Conservation (phyloP, 148 eudicot genomes). For the Rhododendron vialii region DNA sequence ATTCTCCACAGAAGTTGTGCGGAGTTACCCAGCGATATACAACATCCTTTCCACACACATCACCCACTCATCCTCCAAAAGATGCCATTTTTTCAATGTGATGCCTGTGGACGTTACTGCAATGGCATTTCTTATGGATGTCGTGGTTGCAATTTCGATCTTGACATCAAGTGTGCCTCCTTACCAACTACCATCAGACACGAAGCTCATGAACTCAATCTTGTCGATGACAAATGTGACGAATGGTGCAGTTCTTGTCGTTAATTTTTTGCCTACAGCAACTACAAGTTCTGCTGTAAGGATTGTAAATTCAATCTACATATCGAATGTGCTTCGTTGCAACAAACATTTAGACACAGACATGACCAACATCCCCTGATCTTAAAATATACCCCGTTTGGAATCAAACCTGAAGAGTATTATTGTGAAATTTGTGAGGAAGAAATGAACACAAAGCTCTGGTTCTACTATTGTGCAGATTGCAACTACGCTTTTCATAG, state of each 20-base stretch:
- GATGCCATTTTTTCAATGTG: neutral
- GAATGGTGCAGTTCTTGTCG: neutral
- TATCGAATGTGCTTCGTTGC: neutral
- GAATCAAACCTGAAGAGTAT: neutral
- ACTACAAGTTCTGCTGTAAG: neutral
- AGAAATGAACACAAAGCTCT: neutral
- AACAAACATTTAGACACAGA: neutral
- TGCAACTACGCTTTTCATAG: neutral
- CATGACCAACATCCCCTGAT: neutral
- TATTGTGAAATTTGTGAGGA: conserved; percentile 1
- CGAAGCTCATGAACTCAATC: neutral
- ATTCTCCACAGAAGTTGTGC: neutral
- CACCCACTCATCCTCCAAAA: neutral
- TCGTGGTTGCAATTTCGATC: neutral
- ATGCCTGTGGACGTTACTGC: neutral
- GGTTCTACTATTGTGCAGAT: conserved; percentile 5
- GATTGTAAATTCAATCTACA: neutral
- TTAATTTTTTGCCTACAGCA: too few relatives aligned
- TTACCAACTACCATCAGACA: neutral
- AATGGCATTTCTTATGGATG: neutral
- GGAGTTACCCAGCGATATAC: neutral
- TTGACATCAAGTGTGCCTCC: neutral
- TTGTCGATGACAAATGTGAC: neutral
- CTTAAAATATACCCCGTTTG: neutral
- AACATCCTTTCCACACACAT: neutral